Base-by-base conservation (phyloP, 1,284 basidiomycete genomes). In the Malassezia pachydermatis region DNA sequence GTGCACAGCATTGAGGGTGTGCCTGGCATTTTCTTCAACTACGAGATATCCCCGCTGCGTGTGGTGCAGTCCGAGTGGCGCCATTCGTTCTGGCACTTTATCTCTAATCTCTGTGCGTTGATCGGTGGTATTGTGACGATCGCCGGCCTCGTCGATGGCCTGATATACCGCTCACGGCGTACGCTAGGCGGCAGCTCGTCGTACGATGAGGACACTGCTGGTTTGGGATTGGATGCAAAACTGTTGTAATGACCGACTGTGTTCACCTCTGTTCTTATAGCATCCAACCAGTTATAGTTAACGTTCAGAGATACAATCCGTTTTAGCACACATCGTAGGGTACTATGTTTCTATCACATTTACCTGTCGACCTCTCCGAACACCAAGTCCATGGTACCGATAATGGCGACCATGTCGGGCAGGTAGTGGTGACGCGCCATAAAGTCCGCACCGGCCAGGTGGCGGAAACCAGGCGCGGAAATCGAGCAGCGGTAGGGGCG, bases 121-220 rank as follows among this genome's bases (percentile, higher is more conserved):
- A 82, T 98, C 32, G 92, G 92, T 55, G 92, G 94, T 62, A 88
- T 98, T 7, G 75, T 99, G 41, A 99, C 94, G 1, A 82, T 99
- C 22, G 89, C 90, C 11, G 84, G 86, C 1, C 76, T 99, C n/a
- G 62, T 96, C 41, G 92, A 98, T 73, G 82, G 85, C 51, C 76
- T 85, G 46, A 79, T 94, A 55, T 95, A 94, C 65, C 74, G 65
- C 45, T 70, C 73, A 47, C 25, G 61, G 72, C 30, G 40, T 8
- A 34, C 44, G 38, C 29, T 40, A 13, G 25, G 22, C n/a, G 34
- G 49, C 9, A 28, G 41, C 29, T 11, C 16, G 13, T 17, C 48
- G 3, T 55, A 59, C 33, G 35, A 35, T 24, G 44, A 43, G 19
- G 55, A 60, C 34, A 45, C 53, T 10, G 46, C 52, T 29, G 51